phyloP scores from a whole-genome alignment of 2,329 filamentous ascomycete genomes.

The Colletotrichum trifolii region DNA sequence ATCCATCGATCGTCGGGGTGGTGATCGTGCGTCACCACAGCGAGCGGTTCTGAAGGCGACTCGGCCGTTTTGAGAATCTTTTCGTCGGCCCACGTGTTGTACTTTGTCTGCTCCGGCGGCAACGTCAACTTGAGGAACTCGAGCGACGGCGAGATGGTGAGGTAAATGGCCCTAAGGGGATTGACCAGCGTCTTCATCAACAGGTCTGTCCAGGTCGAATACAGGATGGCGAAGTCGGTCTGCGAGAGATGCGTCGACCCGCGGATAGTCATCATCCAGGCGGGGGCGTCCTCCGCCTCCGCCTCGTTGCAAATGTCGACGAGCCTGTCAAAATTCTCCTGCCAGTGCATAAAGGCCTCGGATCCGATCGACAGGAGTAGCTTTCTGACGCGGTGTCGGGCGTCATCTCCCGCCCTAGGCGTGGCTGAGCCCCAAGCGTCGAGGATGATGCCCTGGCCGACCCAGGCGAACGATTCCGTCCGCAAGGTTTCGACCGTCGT shows the following conservation, averaged over 20 bases:
- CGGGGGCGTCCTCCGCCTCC: constrained; percentile 54
- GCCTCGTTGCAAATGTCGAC: constrained; percentile 67
- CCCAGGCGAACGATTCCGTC: constrained; percentile 62
- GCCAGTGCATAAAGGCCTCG: constrained; percentile 79
- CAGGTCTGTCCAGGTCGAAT: constrained; percentile 66
- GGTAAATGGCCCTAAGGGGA: constrained; percentile 69
- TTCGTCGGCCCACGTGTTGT: constrained; percentile 65
- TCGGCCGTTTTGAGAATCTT: constrained; percentile 57
- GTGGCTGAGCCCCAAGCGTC: constrained; percentile 71
- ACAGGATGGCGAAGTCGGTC: constrained; percentile 74
- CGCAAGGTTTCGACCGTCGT: constrained; percentile 71
- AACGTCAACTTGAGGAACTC: constrained; percentile 70
- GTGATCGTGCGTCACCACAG: constrained; percentile 61
- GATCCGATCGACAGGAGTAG: constrained; percentile 73
- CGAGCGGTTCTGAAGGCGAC: constrained; percentile 44
- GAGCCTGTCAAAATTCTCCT: constrained; percentile 69
- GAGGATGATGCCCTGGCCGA: constrained; percentile 73
- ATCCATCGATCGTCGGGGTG: constrained; percentile 69
- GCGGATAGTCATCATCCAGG: constrained; percentile 63
- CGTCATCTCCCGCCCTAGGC: constrained; percentile 55
- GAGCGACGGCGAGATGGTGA: constrained; percentile 71
- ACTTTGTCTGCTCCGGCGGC: constrained; percentile 57
- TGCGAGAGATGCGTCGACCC: constrained; percentile 75
- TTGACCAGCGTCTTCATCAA: constrained; percentile 73
- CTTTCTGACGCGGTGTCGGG: constrained; percentile 56